Evolutionary conservation across 177 flowering plant species (phyloP).

Genomic region (Vitis hybrid): DNA sequence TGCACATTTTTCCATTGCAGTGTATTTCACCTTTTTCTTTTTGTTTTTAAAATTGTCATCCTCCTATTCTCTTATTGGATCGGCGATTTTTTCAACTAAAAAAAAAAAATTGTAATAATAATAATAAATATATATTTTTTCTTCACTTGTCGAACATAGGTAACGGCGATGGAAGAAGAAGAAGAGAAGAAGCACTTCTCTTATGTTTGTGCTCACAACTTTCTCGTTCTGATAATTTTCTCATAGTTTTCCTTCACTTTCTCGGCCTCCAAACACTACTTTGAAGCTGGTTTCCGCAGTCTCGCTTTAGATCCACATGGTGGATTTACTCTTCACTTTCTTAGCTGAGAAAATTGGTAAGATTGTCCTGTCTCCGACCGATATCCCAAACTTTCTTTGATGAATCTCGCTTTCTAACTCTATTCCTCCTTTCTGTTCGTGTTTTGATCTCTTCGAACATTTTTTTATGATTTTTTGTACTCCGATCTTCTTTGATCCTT

Average conservation of each 20-base stretch:
- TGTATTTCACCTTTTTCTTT: conserved; percentile 3
- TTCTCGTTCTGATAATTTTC: conserved; percentile 5
- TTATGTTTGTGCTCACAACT: conserved; percentile 4
- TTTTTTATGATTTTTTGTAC: too few species aligned
- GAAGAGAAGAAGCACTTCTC: conserved; percentile 7
- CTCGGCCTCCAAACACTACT: conserved; percentile 4
- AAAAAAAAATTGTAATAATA: neutral
- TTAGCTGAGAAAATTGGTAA: conserved; percentile 12
- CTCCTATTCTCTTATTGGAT: conserved; percentile 13
- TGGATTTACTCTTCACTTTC: conserved; percentile 8
- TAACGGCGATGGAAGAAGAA: conserved; percentile 25
- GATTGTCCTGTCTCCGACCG: neutral
- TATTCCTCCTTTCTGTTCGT: neutral
- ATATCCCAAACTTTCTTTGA: neutral
- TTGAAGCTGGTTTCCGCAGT: neutral
- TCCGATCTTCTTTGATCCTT: neutral
- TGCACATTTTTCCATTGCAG: neutral
- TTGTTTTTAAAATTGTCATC: conserved; percentile 4
- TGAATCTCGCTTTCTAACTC: conserved; percentile 1
- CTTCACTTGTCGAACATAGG: conserved; percentile 9
- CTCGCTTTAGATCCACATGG: conserved; percentile 15
- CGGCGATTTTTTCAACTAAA: conserved; percentile 13
- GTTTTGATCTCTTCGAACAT: neutral
- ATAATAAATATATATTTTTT: neutral
- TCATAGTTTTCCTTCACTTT: neutral